Evolutionary conservation across 441 rosid genomes (phyloP), one percentile per base, ranked within the genome.

Genomic region (Euphorbia corollata): DNA sequence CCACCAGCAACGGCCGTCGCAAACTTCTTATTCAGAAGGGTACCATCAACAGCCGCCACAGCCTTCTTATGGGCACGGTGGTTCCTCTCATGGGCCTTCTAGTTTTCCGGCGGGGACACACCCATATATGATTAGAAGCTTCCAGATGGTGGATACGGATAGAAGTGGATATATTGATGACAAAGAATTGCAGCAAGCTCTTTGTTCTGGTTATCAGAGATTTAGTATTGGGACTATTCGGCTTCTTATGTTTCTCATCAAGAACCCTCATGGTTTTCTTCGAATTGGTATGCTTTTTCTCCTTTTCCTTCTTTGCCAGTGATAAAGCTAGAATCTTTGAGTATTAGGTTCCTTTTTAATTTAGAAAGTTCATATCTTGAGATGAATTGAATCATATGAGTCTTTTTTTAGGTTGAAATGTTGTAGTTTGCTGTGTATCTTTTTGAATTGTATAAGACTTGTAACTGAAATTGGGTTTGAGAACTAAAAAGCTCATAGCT

Each of bases 111-210:
- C 82, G 16, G 92, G 88, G 67, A 86, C 89, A 2, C 70, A 78
- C 39, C 82, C 85, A 2, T 78, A 82, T 11, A 85, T 83, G 18
- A 68, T 86, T 2, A 78, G 81, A 66, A 81, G 87, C 73, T 88
- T 91, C 36, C 61, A 82, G 53, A 80, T 81, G 80, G 90, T 78
- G 9, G 95, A 87, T 45, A 80, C 83, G 64, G 81, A 88, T 41
- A 47, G 90, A 62, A 85, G 83, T 65, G 89, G 95, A 34, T 88
- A 62, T 59, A 82, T 88, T n/a, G 86, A 91, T 27, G 97, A 85
- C 71, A 73, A 74, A 15, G 87, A 88, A 78, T 77, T 91, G 74
- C 86, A 77, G 23, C 77, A 75, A 39, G 93, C 93, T 59, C 81
- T 88, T 3, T 79, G 83, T 53, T 81, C 85, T 57, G 86, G 78